These are phyloP conservation scores for Cynara cardunculus DNA, from an alignment of 129 eudicot species.

Conservation along the genomic window DNA sequence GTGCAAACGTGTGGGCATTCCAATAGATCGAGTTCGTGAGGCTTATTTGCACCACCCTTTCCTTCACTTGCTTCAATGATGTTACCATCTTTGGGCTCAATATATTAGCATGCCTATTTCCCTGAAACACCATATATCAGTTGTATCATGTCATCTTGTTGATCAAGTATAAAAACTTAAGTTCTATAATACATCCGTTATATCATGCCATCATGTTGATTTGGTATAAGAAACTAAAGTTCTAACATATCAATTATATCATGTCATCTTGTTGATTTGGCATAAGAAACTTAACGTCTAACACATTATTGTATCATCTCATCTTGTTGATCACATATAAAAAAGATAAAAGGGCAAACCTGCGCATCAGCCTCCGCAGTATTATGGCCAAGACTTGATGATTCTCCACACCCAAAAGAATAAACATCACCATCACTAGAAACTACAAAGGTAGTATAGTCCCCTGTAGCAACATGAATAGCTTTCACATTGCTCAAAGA, in stretches of 20 bases:
- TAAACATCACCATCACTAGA: slow-evolving; percentile 80
- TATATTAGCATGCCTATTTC: slow-evolving; percentile 63
- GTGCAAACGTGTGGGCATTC: slow-evolving; percentile 88
- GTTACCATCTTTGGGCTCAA: slow-evolving; percentile 66
- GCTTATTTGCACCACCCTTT: slow-evolving; percentile 83
- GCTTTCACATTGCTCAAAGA: slow-evolving; percentile 78
- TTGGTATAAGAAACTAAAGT: background rate
- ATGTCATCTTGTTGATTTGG: background rate
- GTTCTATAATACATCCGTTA: background rate
- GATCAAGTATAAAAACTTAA: background rate
- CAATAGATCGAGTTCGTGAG: slow-evolving; percentile 80
- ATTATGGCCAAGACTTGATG: slow-evolving; percentile 90
- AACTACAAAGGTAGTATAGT: slow-evolving; percentile 89
- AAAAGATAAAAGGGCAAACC: slow-evolving; percentile 32
- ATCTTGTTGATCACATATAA: background rate
- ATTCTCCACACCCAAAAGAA: slow-evolving; percentile 96
- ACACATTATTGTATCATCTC: background rate
- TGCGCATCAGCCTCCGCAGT: slow-evolving; percentile 59
- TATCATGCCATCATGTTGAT: background rate
- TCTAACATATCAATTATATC: too few relatives aligned
- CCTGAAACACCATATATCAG: slow-evolving; percentile 20
- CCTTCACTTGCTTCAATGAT: slow-evolving; percentile 60
- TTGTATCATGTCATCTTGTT: slow-evolving; percentile 10
- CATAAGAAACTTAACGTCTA: background rate
- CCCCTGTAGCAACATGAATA: slow-evolving; percentile 94